phyloP scores from a whole-genome alignment of 1,284 basidiomycete species.

The Cutaneotrichosporon sp. region DNA sequence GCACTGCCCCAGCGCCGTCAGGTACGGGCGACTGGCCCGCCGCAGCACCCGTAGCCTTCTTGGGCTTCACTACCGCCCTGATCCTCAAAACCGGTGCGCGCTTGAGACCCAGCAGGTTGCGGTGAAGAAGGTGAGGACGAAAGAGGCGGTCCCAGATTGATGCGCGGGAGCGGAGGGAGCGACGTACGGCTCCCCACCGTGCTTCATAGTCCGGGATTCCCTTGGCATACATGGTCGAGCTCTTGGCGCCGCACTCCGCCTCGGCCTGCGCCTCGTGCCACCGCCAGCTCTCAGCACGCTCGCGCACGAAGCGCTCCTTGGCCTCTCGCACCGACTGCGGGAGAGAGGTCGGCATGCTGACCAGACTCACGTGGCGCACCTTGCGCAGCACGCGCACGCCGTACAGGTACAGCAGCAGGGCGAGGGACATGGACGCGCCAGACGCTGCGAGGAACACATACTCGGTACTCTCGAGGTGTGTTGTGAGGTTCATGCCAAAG shows the following conservation, averaged over 20 bases:
- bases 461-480: conserved; percentile 48
- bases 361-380: conserved; percentile 46
- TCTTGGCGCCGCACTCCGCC: conserved; percentile 6
- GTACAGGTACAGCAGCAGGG: conserved; percentile 42
- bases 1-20: background rate
- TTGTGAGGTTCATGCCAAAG: conserved; percentile 88
- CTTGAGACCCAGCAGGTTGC: conserved; percentile 19
- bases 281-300: conserved; percentile 16
- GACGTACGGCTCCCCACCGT: conserved; percentile 21
- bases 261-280: conserved; percentile 15
- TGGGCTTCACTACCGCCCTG: background rate
- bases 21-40: background rate
- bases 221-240: background rate
- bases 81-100: background rate
- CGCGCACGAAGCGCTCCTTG: conserved; percentile 24
- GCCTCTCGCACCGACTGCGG: conserved; percentile 24
- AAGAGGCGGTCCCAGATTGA: conserved; percentile 26
- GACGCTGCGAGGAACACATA: conserved; percentile 52
- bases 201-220: conserved; percentile 23
- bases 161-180: conserved; percentile 11
- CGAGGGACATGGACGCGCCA: conserved; percentile 40
- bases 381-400: conserved; percentile 45
- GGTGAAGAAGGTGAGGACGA: conserved; percentile 20
- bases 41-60: background rate
- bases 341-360: conserved; percentile 14